Base-by-base conservation (phyloP, 202 grass and related monocot genomes). In the Musa balbisiana region DNA sequence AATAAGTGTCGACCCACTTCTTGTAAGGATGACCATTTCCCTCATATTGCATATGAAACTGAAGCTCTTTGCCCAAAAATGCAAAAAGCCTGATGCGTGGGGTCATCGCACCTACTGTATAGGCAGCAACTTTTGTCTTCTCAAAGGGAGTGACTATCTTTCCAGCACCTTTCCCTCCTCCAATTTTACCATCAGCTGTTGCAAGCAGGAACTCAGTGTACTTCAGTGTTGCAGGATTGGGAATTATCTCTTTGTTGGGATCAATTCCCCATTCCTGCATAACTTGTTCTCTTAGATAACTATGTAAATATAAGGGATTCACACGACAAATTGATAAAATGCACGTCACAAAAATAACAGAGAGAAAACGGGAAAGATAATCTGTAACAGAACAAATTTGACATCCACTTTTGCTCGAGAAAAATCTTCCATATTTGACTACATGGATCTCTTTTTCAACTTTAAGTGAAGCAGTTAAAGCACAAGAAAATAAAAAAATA, bases 71-170 rank as follows among this genome's bases (percentile, higher is more conserved):
- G 67, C 85, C 91, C 51, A 98, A 73, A 78, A 89, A 85, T 26
- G 94, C 94, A 91, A 87, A 89, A 73, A 98, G 91, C 75, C 91
- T 92, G 88, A 93, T 92, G 88, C 86, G 91, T 75, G 94, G 91
- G 51, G 91, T 79, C 81, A 94, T 92, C 16, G 94, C 94, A 54
- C 94, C 91, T 68, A 98, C 88, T 69, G 88, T 89, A 68, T 98
- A 98, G 21, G 94, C 91, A 78, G 94, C 88, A 83, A 98, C 88
- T 87, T 92, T 98, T 55, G 91, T 98, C 83, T 91, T 98, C 85
- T 98, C 94, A 64, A 98, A 98, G 78, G 94, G 94, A 51, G 94
- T 98, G 58, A 85, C 94, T 77, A 98, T 98, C 87, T 87, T 91
- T 56, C 87, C 73, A 81, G 90, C 86, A 75, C 81, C 91, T 92